Evolutionary conservation across 2,329 filamentous ascomycete genomes (phyloP).

Genomic region (Tetracladium maxilliforme): DNA sequence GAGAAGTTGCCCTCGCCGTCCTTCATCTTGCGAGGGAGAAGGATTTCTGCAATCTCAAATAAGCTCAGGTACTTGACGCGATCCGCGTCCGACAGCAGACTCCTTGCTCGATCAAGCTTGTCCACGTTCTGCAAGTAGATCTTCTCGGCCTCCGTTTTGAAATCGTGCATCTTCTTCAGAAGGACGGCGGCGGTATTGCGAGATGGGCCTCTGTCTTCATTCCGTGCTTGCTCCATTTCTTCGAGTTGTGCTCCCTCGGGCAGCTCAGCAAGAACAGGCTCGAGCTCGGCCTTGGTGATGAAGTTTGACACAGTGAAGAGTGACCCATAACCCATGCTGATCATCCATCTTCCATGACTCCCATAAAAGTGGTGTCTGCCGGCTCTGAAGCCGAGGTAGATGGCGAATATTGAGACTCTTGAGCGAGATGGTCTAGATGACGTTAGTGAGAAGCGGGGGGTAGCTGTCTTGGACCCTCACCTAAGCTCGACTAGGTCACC

Average conservation of each 20-base stretch:
- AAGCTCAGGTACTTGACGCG: constrained; percentile 31
- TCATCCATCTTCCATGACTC: no score
- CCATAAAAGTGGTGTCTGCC: no score
- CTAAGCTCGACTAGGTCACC: no score
- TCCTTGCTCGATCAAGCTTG: constrained; percentile 29
- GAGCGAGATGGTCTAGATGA: no score
- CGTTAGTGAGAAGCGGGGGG: no score
- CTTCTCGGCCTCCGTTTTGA: constrained; percentile 23
- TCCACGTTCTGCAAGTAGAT: constrained; percentile 32
- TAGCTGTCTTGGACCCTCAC: no score
- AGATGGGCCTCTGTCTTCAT: constrained; percentile 23
- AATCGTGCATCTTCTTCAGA: constrained; percentile 30
- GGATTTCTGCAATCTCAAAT: constrained; percentile 29
- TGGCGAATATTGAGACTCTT: no score
- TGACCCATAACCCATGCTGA: neutral
- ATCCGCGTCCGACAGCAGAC: constrained; percentile 19
- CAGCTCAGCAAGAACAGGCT: constrained; percentile 22
- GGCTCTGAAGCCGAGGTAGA: no score
- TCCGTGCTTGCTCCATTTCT: constrained; percentile 20
- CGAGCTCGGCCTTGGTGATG: constrained; percentile 22
- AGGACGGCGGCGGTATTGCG: constrained; percentile 22
- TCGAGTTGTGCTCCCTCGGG: constrained; percentile 14
- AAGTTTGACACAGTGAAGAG: constrained; percentile 36
- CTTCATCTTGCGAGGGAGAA: no score
- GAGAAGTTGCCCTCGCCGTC: no score